Evolutionary conservation across 163 green algal species (phyloP).

Genomic region (Smithsoniella earleae): DNA sequence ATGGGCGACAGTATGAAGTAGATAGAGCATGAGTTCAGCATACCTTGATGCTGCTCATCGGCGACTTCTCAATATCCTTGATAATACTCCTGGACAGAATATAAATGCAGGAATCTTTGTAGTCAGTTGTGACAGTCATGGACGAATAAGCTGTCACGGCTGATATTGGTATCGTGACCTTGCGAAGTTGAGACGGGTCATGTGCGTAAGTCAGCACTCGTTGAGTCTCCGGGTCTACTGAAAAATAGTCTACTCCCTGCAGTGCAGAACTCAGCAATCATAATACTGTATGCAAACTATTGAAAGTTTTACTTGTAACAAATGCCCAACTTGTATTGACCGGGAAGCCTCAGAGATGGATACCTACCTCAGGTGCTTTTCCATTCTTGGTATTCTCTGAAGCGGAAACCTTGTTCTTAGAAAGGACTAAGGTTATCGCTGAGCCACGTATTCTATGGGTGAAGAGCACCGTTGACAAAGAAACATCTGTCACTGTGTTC

Average conservation of each 20-base stretch:
- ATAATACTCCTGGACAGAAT: conserved; percentile 1
- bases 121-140: conserved; percentile 7
- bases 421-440: conserved; percentile 41
- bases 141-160: background rate
- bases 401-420: conserved; percentile 33
- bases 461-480: conserved; percentile 50
- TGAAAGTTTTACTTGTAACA: no score
- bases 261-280: background rate
- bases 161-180: background rate
- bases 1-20: background rate
- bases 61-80: background rate
- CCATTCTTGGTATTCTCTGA: conserved; percentile 44
- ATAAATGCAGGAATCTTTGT: conserved; percentile 16
- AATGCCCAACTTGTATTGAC: background rate
- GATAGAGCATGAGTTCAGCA: background rate
- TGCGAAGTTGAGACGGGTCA: background rate
- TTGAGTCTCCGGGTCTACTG: conserved; percentile 3
- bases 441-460: conserved; percentile 35
- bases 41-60: conserved; percentile 30
- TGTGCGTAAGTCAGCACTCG: conserved; percentile 11
- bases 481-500: conserved; percentile 64
- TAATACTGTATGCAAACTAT: no score
- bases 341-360: background rate
- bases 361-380: conserved; percentile 43
- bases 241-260: conserved; percentile 24